Evolutionary conservation across 257 asterid species (phyloP).

Genomic region (Dorcoceras hygrometricum): DNA sequence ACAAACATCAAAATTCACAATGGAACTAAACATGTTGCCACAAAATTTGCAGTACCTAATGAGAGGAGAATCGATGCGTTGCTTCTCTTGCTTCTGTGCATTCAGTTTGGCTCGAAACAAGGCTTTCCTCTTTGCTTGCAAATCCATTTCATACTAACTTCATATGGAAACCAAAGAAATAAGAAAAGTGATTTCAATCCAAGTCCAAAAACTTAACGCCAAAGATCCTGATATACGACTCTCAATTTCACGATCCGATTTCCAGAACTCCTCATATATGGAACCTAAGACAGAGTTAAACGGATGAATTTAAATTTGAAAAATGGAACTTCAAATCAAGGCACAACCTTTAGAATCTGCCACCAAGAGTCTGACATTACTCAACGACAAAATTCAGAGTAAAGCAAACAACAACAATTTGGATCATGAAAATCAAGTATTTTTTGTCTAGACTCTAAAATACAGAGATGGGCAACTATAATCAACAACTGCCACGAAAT

Average conservation of each 20-base stretch:
- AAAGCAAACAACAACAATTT: no score
- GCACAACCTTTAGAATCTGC: no score
- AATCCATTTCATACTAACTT: conserved; percentile 41
- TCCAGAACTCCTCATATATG: not conserved
- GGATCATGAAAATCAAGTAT: no score
- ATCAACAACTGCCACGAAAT: no score
- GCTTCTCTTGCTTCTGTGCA: conserved; percentile 61
- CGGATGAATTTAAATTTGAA: not conserved
- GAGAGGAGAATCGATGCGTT: conserved; percentile 79
- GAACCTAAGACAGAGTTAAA: not conserved
- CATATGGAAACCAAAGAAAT: conserved; percentile 21
- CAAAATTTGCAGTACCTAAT: conserved; percentile 49
- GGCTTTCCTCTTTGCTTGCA: conserved; percentile 70
- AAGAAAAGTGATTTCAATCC: not conserved
- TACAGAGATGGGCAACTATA: no score
- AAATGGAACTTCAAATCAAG: not conserved
- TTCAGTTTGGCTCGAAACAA: conserved; percentile 66
- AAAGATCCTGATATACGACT: no score
- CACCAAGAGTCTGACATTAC: no score
- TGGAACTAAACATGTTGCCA: conserved; percentile 4
- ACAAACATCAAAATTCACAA: conserved; percentile 2
- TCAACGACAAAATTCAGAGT: no score
- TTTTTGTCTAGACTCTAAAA: no score
- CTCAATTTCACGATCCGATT: not conserved
- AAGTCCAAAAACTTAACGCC: not conserved